A percentile compares a stretch with the other conserved stretches of the same genome.
These are phyloP conservation scores for Chamaenerion angustifolium DNA, from an alignment of 345 rosid species.

Conservation along the genomic window DNA sequence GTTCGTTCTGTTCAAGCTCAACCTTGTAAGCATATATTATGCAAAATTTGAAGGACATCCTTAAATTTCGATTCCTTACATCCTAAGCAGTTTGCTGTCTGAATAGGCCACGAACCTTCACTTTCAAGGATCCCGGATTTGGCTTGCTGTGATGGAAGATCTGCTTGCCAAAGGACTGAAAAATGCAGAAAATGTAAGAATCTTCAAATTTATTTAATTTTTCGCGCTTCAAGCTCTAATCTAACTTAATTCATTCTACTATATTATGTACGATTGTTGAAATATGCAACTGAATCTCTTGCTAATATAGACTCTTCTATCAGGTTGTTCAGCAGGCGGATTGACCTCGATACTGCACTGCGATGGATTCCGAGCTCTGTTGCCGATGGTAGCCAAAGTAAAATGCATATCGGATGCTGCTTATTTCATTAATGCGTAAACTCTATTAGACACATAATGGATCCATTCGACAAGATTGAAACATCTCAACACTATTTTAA, in stretches of 20 bases:
- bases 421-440: too few species aligned
- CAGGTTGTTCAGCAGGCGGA: constrained; percentile 98
- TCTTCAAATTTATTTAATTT: too few species aligned
- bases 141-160: too few species aligned
- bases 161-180: constrained; percentile 68
- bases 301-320: constrained; percentile 53
- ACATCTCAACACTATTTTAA: neutral
- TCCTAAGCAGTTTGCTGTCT: neutral
- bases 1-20: too few species aligned
- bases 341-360: constrained; percentile 84
- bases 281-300: too few species aligned
- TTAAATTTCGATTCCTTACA: neutral
- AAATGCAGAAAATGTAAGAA: constrained; percentile 53
- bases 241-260: too few species aligned
- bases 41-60: neutral
- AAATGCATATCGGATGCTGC: constrained; percentile 95
- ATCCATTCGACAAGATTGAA: too few species aligned
- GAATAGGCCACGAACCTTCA: too few species aligned
- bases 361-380: constrained; percentile 66
- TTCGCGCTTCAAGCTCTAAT: too few species aligned
- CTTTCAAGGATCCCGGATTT: too few species aligned
- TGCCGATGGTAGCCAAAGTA: constrained; percentile 63
- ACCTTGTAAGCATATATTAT: constrained; percentile 40
- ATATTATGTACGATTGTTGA: too few species aligned
- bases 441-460: constrained; percentile 10